phyloP scores from a whole-genome alignment of 306 rosid species.

The Elaeagnus macrophylla region DNA sequence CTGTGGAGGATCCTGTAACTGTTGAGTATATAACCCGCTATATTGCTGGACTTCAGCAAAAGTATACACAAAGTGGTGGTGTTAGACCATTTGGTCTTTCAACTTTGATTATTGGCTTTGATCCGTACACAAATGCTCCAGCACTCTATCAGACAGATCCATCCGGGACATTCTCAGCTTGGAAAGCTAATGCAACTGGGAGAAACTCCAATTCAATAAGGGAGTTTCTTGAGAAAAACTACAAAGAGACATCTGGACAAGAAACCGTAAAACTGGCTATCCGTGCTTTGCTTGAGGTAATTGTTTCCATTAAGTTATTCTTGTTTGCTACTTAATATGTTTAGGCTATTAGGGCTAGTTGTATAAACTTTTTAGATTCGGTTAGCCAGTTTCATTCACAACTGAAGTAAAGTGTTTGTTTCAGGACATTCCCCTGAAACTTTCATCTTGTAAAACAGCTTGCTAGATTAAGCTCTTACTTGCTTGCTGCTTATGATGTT shows the following conservation, averaged over 20 bases:
- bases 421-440: too few species aligned
- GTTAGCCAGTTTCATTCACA: too few species aligned
- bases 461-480: too few species aligned
- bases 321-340: not conserved
- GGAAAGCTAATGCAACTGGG: constrained; percentile 96
- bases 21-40: constrained; percentile 89
- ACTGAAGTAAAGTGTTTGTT: too few species aligned
- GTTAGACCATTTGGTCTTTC: constrained; percentile 98
- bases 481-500: too few species aligned
- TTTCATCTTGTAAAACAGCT: too few species aligned
- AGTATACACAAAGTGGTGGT: constrained; percentile 98
- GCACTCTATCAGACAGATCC: constrained; percentile 91
- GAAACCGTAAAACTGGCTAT: constrained; percentile 85
- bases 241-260: constrained; percentile 79
- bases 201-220: constrained; percentile 89
- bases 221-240: constrained; percentile 91
- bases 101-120: constrained; percentile 87
- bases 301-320: constrained; percentile 5
- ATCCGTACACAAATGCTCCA: constrained; percentile 64
- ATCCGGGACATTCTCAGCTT: constrained; percentile 93
- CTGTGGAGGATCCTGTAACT: constrained; percentile 91
- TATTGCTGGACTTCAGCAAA: constrained; percentile 97
- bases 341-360: not conserved
- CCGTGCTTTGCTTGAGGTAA: constrained; percentile 91
- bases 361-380: not conserved